Conservation (phyloP, 345 rosid species). For the Capsella bursapastoris region DNA sequence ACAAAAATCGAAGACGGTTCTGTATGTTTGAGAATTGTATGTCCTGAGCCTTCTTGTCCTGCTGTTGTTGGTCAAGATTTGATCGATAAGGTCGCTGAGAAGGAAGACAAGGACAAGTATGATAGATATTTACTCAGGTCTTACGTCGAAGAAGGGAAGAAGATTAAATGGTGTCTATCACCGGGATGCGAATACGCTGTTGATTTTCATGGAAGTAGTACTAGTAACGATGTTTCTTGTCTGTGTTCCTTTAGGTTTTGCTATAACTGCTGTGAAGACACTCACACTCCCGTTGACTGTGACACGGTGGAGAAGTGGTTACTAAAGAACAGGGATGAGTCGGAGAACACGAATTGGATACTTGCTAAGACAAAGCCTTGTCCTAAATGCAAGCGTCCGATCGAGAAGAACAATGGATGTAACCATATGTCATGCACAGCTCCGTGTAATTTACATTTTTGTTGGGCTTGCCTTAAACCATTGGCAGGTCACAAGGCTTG, state of each 20-base stretch:
- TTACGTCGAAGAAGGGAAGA: slow-evolving; percentile 79
- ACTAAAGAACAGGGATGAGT: slow-evolving; percentile 15
- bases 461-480: slow-evolving; percentile 34
- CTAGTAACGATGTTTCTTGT: slow-evolving; percentile 34
- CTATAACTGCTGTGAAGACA: slow-evolving; percentile 38
- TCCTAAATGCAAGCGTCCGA: slow-evolving; percentile 40
- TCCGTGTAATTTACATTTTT: slow-evolving; percentile 22
- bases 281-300: slow-evolving; percentile 44
- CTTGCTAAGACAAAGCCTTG: slow-evolving; percentile 42
- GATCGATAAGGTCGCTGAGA: slow-evolving; percentile 20
- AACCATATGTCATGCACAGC: slow-evolving; percentile 32
- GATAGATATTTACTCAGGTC: slow-evolving; percentile 46
- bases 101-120: slow-evolving; percentile 27
- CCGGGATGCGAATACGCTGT: slow-evolving; percentile 82
- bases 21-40: slow-evolving; percentile 31
- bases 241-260: slow-evolving; percentile 38
- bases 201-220: background rate
- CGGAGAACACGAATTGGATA: slow-evolving; percentile 42
- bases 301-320: slow-evolving; percentile 35
- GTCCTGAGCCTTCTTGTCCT: slow-evolving; percentile 41
- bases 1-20: slow-evolving; percentile 28
- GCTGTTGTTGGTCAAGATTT: slow-evolving; percentile 38
- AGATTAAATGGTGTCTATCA: slow-evolving; percentile 98
- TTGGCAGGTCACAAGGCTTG: background rate
- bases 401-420: slow-evolving; percentile 43